A percentile compares a stretch with the other conserved stretches of the same genome.
These are phyloP conservation scores for Debaryomyces sp. DNA, from an alignment of 1,139 yeast species.

Conservation along the genomic window DNA sequence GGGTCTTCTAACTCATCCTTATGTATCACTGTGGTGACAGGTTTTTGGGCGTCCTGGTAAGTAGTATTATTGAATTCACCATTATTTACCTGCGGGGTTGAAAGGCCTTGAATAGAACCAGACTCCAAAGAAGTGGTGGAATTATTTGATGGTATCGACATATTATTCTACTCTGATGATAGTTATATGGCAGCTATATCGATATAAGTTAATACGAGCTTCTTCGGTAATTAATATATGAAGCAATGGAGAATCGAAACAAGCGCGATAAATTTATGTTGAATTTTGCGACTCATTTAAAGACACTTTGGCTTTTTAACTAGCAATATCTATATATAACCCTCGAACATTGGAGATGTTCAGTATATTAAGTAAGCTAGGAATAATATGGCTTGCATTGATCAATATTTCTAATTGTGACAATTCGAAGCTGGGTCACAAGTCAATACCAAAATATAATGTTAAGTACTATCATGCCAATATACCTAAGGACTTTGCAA, in stretches of 20 bases:
- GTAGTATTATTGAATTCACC: slow-evolving; percentile 11
- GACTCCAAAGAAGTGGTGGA: slow-evolving; percentile 4
- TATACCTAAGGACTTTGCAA: slow-evolving; percentile 15
- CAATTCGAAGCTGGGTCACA: neutral
- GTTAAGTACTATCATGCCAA: slow-evolving; percentile 19
- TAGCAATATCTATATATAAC: neutral
- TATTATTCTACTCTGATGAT: neutral
- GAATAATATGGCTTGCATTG: neutral
- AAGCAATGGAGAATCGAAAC: neutral
- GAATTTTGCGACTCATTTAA: neutral
- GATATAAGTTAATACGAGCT: neutral
- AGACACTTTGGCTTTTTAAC: neutral
- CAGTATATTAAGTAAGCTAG: neutral
- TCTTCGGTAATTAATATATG: neutral
- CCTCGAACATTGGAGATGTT: neutral
- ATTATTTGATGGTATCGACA: slow-evolving; percentile 1
- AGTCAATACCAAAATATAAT: slow-evolving; percentile 16
- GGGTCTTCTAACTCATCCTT: slow-evolving; percentile 1
- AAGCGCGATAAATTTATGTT: slow-evolving; percentile 1
- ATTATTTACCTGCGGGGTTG: slow-evolving; percentile 21
- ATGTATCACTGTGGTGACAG: neutral
- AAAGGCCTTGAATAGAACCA: slow-evolving; percentile 14
- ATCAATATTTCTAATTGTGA: neutral
- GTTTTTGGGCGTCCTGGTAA: neutral
- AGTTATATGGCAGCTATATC: neutral